Conservation (phyloP, 306 rosid species). For the Senna siamea region DNA sequence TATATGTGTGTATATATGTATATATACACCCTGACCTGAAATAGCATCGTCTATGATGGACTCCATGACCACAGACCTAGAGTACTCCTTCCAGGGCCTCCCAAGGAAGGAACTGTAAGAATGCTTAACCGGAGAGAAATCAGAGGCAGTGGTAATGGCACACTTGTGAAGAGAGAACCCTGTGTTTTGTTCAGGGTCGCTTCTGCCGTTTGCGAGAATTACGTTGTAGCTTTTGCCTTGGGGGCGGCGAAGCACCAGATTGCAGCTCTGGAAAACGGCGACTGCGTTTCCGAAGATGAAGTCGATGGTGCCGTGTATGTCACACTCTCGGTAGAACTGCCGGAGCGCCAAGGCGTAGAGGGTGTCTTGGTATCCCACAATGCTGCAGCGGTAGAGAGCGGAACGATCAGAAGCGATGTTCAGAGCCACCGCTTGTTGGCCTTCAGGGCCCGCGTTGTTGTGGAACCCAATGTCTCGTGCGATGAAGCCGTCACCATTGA, state of each 20-base stretch:
- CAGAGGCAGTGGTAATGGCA: slow-evolving; percentile 34
- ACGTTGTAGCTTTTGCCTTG: slow-evolving; percentile 28
- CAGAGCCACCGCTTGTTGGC: slow-evolving; percentile 54
- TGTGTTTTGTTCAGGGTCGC: slow-evolving; percentile 53
- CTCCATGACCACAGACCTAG: slow-evolving; percentile 53
- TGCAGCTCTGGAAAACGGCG: slow-evolving; percentile 55
- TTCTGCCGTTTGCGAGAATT: slow-evolving; percentile 53
- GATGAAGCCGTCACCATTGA: slow-evolving; percentile 51
- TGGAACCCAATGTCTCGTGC: slow-evolving; percentile 59
- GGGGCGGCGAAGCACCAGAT: slow-evolving; percentile 42
- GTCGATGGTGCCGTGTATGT: slow-evolving; percentile 58
- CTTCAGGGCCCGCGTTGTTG: slow-evolving; percentile 52
- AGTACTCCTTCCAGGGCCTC: slow-evolving; percentile 59
- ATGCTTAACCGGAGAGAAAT: slow-evolving; percentile 35
- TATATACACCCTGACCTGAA: not conserved
- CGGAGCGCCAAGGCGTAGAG: slow-evolving; percentile 55
- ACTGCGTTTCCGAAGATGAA: slow-evolving; percentile 64
- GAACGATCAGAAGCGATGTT: slow-evolving; percentile 52
- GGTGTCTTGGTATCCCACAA: slow-evolving; percentile 58
- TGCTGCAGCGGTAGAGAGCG: slow-evolving; percentile 50
- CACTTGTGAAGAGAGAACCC: slow-evolving; percentile 61
- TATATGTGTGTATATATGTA: too few relatives aligned
- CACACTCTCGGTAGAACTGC: slow-evolving; percentile 61
- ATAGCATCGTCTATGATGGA: slow-evolving; percentile 44
- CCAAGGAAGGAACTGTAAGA: slow-evolving; percentile 45